A percentile compares a stretch with the other conserved stretches of the same genome.
These are phyloP conservation scores for Metschnikowia rubicola DNA, from an alignment of 805 yeast species.

Conservation along the genomic window DNA sequence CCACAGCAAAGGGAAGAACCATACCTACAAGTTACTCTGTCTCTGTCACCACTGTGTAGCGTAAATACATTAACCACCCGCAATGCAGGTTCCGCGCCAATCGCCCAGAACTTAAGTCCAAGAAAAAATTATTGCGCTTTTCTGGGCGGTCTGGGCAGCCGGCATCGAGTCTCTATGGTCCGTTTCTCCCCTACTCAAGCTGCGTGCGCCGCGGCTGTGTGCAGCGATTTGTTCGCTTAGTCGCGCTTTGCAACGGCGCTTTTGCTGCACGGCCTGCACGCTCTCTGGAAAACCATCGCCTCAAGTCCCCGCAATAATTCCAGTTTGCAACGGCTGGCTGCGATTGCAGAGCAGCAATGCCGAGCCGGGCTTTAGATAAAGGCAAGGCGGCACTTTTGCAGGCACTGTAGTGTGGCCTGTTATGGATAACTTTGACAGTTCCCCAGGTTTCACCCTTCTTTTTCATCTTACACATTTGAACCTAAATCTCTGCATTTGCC, in stretches of 20 bases:
- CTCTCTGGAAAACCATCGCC: neutral
- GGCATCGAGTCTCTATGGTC: slow-evolving; percentile 7
- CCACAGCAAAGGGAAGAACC: too few species aligned
- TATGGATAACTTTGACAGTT: neutral
- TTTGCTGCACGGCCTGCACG: too few species aligned
- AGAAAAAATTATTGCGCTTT: neutral
- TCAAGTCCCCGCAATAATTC: slow-evolving; percentile 9
- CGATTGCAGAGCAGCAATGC: neutral
- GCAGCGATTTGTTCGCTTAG: slow-evolving; percentile 4
- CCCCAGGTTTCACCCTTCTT: neutral
- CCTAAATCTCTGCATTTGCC: neutral
- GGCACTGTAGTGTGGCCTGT: neutral
- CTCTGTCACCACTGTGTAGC: too few species aligned
- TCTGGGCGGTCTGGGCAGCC: slow-evolving; percentile 6
- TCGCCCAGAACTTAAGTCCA: neutral
- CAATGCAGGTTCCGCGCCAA: too few species aligned
- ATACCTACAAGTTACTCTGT: too few species aligned
- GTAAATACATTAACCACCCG: too few species aligned
- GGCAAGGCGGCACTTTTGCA: neutral
- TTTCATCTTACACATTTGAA: neutral
- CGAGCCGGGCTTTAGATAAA: slow-evolving; percentile 1
- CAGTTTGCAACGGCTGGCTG: slow-evolving; percentile 2
- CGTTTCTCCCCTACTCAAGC: neutral
- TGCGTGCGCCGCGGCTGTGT: too few species aligned
- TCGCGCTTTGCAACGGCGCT: neutral